Base-by-base conservation (phyloP, 2,329 filamentous ascomycete genomes). In the Ilyonectria robusta region DNA sequence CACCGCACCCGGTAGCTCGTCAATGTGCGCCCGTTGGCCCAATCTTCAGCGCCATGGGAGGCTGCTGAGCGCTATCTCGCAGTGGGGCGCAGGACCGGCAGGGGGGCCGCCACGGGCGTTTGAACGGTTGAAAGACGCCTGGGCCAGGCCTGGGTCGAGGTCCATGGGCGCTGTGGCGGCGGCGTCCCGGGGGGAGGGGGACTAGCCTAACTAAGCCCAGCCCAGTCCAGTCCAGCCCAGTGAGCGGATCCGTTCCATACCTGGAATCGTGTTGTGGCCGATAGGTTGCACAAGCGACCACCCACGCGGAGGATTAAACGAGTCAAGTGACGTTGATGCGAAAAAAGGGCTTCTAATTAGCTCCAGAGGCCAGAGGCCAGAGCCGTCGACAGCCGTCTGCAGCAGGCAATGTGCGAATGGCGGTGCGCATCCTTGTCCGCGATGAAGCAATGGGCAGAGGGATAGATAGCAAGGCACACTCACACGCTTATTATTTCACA, bases 41-140 rank as follows among this genome's bases (percentile, higher is more conserved):
- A 60, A 60, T 56, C 57, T 54, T 42, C 17, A 19, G 42, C 23
- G 50, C 40, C 5, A 17, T 42, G 40, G 40, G 17, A 42, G 17
- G 37, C 44, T 48, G 50, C 15, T 47, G 57, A 40, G 37, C 51
- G 62, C 63, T 57, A 61, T 61, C 63, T 66, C 35, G 21, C 63
- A 44, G 63, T 53, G 57, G 63, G 63, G 62, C 40, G 37, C 42
- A 21, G 23, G 60, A n/a, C 9, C 44, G 6, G 31, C 40, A 56
- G 51, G 51, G 59, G 51, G 53, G 53, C 26, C 26, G 26, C 26
- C 26, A 26, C 26, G 26, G 26, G 26, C 26, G 26, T 26, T 26
- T 26, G 26, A 26, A 26, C 26, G 4, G 26, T 26, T 26, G 26
- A 26, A 26, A 26, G 26, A 17, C 37, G 13, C 37, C 37, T 40